These are phyloP conservation scores for Pythium apleroticum DNA, from an alignment of 352 stramenopile species.

Conservation along the genomic window DNA sequence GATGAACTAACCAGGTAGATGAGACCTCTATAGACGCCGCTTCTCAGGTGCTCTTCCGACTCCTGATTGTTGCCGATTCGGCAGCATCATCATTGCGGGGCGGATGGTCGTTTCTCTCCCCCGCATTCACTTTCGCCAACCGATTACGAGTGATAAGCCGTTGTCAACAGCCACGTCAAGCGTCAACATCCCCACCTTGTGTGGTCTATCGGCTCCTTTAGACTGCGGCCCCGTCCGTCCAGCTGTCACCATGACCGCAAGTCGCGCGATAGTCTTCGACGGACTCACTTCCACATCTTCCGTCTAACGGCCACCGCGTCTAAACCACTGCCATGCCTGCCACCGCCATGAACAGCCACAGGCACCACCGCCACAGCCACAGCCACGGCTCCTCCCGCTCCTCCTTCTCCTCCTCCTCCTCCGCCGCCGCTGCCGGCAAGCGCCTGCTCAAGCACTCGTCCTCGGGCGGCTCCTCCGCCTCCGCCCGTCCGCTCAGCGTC, in stretches of 20 bases:
- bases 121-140: neutral
- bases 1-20: neutral
- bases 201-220: too few relatives aligned
- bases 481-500: neutral
- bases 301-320: neutral
- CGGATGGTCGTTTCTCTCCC: neutral
- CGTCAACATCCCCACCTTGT: neutral
- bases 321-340: constrained; percentile 8
- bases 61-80: neutral
- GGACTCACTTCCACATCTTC: constrained; percentile 14
- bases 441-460: neutral
- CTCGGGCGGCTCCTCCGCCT: neutral
- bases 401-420: neutral
- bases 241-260: neutral
- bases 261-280: neutral
- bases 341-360: too few relatives aligned
- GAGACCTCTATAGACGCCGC: neutral
- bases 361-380: neutral
- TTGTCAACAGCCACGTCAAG: constrained; percentile 5
- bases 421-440: neutral
- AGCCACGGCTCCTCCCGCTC: neutral
- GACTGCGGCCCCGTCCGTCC: neutral
- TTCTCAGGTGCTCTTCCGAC: neutral
- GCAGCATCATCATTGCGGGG: neutral
- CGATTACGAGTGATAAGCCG: neutral